Percentiles rank a stretch among this genome's conserved stretches.
phyloP scores from a whole-genome alignment of 306 rosid genomes.

The Quercus berberidifolia region DNA sequence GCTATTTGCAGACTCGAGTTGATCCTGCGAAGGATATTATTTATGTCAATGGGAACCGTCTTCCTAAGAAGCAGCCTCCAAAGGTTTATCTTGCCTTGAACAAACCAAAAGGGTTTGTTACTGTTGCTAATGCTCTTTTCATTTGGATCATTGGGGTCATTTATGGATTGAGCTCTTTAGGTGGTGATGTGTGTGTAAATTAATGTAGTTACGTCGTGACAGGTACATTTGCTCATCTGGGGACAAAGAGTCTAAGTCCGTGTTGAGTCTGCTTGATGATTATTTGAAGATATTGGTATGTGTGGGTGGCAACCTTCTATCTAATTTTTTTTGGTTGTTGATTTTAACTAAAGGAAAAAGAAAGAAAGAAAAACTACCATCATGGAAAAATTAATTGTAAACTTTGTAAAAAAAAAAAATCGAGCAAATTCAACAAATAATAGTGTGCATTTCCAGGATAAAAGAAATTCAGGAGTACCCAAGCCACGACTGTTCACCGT shows the following conservation, averaged over 20 bases:
- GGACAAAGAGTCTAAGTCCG: conserved; percentile 74
- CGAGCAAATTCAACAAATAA: neutral
- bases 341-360: neutral
- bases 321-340: neutral
- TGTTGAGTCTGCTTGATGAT: conserved; percentile 65
- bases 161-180: conserved; percentile 8
- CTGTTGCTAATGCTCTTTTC: neutral
- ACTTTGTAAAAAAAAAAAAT: neutral
- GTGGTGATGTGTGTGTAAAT: neutral
- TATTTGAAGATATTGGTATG: conserved; percentile 76
- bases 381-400: neutral
- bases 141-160: conserved; percentile 1
- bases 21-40: conserved; percentile 84
- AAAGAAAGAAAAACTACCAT: neutral
- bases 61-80: conserved; percentile 84
- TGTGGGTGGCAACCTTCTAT: conserved; percentile 3
- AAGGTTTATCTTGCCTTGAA: conserved; percentile 89
- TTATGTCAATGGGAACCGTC: conserved; percentile 88
- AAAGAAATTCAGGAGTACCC: conserved; percentile 60
- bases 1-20: conserved; percentile 62
- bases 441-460: conserved; percentile 47
- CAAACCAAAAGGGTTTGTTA: conserved; percentile 93
- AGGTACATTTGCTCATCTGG: conserved; percentile 92
- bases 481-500: conserved; percentile 80
- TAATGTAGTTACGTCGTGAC: conserved; percentile 16